Percentiles rank a stretch among this genome's conserved stretches.
Conservation (phyloP, 2,329 filamentous ascomycete genomes). For the Cladophialophora immunda region DNA sequence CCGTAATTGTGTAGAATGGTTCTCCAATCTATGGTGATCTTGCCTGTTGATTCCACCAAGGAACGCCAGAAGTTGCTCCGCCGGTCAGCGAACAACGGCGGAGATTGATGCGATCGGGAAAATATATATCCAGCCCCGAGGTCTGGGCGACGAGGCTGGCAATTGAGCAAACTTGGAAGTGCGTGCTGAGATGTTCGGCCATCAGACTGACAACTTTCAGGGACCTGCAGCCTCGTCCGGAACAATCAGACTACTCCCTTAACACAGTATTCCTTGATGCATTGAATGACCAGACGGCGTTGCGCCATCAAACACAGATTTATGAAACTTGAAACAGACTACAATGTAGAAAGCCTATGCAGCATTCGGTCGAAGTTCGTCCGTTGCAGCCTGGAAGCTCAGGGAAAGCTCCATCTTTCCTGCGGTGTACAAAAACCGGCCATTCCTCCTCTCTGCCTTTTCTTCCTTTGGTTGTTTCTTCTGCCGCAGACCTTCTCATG, state of each 20-base stretch:
- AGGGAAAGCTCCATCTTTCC: neutral
- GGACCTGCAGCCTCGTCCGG: constrained; percentile 26
- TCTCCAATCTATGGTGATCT: too few species aligned
- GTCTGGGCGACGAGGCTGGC: too few species aligned
- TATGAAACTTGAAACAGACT: neutral
- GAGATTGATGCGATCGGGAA: too few species aligned
- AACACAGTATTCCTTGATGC: neutral
- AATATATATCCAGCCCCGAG: too few species aligned
- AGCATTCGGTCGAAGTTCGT: constrained; percentile 25
- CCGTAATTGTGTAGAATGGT: too few species aligned
- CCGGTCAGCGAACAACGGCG: too few species aligned
- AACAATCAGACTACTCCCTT: neutral
- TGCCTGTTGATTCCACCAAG: too few species aligned
- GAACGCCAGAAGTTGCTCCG: too few species aligned
- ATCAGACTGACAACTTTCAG: constrained; percentile 32
- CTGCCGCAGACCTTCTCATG: too few species aligned
- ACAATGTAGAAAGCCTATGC: neutral
- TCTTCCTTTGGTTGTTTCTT: neutral
- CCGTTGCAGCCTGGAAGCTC: constrained; percentile 15
- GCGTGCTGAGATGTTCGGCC: constrained; percentile 31
- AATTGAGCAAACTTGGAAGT: neutral
- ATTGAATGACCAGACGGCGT: neutral
- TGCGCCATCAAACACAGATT: neutral
- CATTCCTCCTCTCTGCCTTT: neutral
- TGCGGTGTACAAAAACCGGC: constrained; percentile 17